Conservation (phyloP, 1,284 basidiomycete genomes). For the Ustilago curta region DNA sequence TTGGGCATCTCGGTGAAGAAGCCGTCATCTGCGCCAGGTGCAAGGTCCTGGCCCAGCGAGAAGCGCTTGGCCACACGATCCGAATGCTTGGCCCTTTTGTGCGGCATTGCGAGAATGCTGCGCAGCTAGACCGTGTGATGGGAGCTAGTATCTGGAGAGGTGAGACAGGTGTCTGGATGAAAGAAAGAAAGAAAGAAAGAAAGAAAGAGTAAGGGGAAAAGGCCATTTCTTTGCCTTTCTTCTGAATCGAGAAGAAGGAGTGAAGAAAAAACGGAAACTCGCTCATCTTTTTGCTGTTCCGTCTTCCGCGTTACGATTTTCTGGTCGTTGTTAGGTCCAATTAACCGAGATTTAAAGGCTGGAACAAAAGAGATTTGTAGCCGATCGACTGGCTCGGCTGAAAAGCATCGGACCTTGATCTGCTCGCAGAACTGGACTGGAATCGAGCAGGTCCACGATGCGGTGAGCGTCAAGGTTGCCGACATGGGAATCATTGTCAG, state of each 20-base stretch:
- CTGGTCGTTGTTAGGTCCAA: neutral
- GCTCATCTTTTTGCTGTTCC: neutral
- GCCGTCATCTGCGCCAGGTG: slow-evolving; percentile 40
- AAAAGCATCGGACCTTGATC: neutral
- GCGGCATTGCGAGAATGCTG: slow-evolving; percentile 48
- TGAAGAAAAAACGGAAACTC: slow-evolving; percentile 1
- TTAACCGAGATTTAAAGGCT: too few species aligned
- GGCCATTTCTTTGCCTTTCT: neutral
- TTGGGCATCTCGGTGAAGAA: slow-evolving; percentile 58
- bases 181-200: slow-evolving; percentile 7
- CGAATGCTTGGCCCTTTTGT: slow-evolving; percentile 62
- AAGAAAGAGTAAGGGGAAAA: too few species aligned
- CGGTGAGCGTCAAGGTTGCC: neutral
- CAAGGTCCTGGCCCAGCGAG: slow-evolving; percentile 45
- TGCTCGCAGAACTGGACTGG: neutral
- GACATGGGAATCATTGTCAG: neutral
- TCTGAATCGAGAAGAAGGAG: slow-evolving; percentile 4
- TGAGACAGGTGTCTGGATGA: slow-evolving; percentile 20
- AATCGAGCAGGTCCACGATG: neutral
- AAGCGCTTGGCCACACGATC: slow-evolving; percentile 53
- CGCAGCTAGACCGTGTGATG: neutral
- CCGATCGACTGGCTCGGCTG: neutral
- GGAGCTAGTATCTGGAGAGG: neutral
- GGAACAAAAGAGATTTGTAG: too few species aligned
- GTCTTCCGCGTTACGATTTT: slow-evolving; percentile 5